Percentiles rank a stretch among this genome's conserved stretches.
Evolutionary conservation across 2,329 filamentous ascomycete species (phyloP).

Genomic region (Scytalidium lignicola): DNA sequence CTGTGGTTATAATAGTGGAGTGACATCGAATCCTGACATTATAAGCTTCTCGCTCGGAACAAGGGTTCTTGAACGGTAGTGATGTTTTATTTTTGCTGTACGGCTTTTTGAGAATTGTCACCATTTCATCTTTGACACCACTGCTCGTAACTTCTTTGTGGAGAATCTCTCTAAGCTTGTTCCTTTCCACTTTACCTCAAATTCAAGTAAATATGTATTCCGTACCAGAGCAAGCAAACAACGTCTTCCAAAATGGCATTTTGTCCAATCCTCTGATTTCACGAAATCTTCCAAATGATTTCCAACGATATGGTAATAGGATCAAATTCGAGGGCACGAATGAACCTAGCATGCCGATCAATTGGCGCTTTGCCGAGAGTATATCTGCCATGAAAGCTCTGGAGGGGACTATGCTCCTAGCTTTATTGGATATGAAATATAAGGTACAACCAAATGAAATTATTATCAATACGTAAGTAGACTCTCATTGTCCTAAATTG

Average conservation of each 20-base stretch:
- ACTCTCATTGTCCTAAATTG: slow-evolving; percentile 27
- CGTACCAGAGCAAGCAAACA: slow-evolving; percentile 22
- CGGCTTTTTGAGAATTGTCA: too few species aligned
- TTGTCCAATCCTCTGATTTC: slow-evolving; percentile 35
- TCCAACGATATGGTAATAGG: slow-evolving; percentile 28
- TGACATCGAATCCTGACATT: too few species aligned
- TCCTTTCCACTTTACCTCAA: too few species aligned
- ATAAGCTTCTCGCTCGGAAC: too few species aligned
- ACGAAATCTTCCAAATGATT: slow-evolving; percentile 30
- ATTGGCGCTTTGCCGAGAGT: slow-evolving; percentile 52
- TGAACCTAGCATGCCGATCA: slow-evolving; percentile 44
- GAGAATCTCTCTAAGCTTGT: too few species aligned
- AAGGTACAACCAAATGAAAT: slow-evolving; percentile 32
- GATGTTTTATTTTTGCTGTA: too few species aligned
- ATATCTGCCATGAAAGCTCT: slow-evolving; percentile 43
- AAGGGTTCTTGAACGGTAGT: too few species aligned
- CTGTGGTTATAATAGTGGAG: too few species aligned
- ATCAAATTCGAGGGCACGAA: slow-evolving; percentile 38
- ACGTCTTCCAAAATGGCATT: slow-evolving; percentile 33
- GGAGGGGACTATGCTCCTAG: slow-evolving; percentile 41
- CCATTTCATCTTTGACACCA: too few species aligned
- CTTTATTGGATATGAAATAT: slow-evolving; percentile 42
- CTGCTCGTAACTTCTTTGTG: too few species aligned
- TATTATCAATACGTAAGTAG: slow-evolving; percentile 40
- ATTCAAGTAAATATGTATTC: too few species aligned